Conservation (phyloP, 2,329 filamentous ascomycete genomes). For the Exophiala viscosa region DNA sequence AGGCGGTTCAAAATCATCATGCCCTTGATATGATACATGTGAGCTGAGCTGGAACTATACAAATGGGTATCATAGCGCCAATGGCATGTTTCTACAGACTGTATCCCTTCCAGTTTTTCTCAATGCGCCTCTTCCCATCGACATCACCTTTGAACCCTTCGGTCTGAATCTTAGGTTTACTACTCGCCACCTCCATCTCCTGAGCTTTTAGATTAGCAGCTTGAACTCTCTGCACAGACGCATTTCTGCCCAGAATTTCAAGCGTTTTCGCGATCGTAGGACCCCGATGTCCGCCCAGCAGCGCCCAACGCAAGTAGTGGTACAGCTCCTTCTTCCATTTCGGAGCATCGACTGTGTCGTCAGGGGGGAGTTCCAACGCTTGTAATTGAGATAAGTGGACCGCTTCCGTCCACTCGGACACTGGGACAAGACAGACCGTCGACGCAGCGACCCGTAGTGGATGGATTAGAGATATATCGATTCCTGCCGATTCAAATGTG, state of each 20-base stretch:
- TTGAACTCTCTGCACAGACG: constrained; percentile 46
- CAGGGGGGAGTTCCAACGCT: constrained; percentile 11
- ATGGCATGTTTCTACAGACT: constrained; percentile 5
- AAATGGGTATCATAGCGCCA: background rate
- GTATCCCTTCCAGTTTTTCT: constrained; percentile 22
- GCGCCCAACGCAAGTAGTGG: constrained; percentile 55
- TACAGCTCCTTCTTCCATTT: constrained; percentile 46
- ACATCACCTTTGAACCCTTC: constrained; percentile 14
- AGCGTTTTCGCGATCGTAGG: constrained; percentile 53
- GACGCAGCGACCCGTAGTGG: constrained; percentile 44
- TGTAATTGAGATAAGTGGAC: constrained; percentile 40
- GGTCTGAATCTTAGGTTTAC: constrained; percentile 8
- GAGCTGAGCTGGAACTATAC: background rate
- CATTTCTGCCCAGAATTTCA: constrained; percentile 52
- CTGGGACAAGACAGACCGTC: constrained; percentile 42
- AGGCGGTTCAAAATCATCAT: too few relatives aligned
- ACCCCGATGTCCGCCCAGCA: constrained; percentile 52
- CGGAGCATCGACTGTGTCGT: constrained; percentile 4
- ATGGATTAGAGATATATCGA: constrained; percentile 26
- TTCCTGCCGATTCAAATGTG: constrained; percentile 19
- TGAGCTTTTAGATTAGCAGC: constrained; percentile 34
- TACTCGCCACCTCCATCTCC: constrained; percentile 11
- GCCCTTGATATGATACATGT: background rate
- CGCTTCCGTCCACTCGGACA: constrained; percentile 39
- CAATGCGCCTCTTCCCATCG: constrained; percentile 22